Conservation (phyloP, 768 basidiomycete genomes). For the Xanthoconium purpureum region DNA sequence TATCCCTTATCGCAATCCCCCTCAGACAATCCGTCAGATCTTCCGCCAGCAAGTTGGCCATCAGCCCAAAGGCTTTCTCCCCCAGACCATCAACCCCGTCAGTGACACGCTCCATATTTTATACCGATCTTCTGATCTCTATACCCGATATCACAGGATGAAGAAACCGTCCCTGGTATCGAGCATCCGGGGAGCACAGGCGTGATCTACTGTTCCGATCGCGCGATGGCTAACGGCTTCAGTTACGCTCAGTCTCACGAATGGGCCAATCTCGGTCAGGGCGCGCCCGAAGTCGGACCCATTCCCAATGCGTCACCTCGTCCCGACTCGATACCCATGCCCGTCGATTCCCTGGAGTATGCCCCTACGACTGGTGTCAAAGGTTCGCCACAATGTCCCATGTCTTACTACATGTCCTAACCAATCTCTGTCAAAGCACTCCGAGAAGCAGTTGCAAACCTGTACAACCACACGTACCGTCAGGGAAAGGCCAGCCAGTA, state of each 20-base stretch:
- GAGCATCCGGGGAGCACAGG: constrained; percentile 66
- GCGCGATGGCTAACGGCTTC: constrained; percentile 95
- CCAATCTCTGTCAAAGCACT: constrained; percentile 47
- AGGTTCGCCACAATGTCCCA: constrained; percentile 38
- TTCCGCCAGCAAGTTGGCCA: constrained; percentile 73
- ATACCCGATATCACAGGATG: constrained; percentile 47
- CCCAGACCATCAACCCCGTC: constrained; percentile 71
- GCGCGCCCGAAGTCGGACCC: constrained; percentile 84
- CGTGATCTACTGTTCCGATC: constrained; percentile 87
- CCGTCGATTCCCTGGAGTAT: constrained; percentile 78
- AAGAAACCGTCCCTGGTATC: constrained; percentile 88
- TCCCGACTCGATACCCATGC: constrained; percentile 61
- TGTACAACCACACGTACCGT: constrained; percentile 89
- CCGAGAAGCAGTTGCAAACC: constrained; percentile 82
- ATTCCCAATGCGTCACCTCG: constrained; percentile 73
- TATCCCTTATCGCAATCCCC: neutral
- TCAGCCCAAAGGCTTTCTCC: constrained; percentile 58
- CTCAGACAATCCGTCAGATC: constrained; percentile 46
- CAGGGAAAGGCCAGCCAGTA: constrained; percentile 80
- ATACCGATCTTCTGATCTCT: neutral
- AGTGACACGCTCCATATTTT: constrained; percentile 15
- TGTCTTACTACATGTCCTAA: neutral
- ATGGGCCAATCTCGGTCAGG: constrained; percentile 91
- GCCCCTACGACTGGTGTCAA: constrained; percentile 92
- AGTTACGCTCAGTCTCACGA: constrained; percentile 71